Base-by-base conservation (phyloP, 169 alveolate species). In the Eimeria zaria region DNA sequence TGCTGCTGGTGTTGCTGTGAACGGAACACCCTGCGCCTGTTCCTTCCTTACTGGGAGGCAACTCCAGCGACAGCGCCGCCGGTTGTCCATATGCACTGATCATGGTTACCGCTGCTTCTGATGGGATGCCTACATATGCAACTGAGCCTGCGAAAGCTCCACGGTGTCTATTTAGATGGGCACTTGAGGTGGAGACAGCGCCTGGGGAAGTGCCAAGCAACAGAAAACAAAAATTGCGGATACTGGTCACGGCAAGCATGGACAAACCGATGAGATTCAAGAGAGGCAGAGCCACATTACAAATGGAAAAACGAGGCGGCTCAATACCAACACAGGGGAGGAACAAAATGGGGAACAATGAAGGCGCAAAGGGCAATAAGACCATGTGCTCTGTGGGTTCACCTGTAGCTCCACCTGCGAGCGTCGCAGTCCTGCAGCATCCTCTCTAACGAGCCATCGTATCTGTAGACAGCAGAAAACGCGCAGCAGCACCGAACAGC, bases 61-160 rank as follows among this genome's bases (percentile, higher is more conserved):
- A 16, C 73, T 53, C 51, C 71, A 81, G 51, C 71, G 73, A 81
- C 33, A 81, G 71, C 53, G 51, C 73, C 55, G 74, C 24, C 55
- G 90, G 90, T 12, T 81, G 90, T 30, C 90, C 90, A 55, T 27
- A 81, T 2, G 90, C 90, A 36, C 90, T 81, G 30, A 81, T 81
- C 90, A 81, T 81, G 53, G 44, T 33, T 33, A 7, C 73, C 11
- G 87, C 64, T 16, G 90, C 74, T 81, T 11, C 51, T 55, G 33
- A 8, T 51, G 53, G n/a, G 90, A 51, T 30, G 73, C 33, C 44
- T 14, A 76, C 60, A 39, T 44, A 44, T 44, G 87, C 60, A 76
- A 76, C 27, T 44, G 6, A 11, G 87, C 87, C 60, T 33, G 41
- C 0, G 22, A 51, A 33, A 41, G 69, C 20, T 22, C 48, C 39